Percentiles rank a stretch among this genome's conserved stretches.
Evolutionary conservation across 352 stramenopile species (phyloP).

Genomic region (Globisporangium uncinulatum): DNA sequence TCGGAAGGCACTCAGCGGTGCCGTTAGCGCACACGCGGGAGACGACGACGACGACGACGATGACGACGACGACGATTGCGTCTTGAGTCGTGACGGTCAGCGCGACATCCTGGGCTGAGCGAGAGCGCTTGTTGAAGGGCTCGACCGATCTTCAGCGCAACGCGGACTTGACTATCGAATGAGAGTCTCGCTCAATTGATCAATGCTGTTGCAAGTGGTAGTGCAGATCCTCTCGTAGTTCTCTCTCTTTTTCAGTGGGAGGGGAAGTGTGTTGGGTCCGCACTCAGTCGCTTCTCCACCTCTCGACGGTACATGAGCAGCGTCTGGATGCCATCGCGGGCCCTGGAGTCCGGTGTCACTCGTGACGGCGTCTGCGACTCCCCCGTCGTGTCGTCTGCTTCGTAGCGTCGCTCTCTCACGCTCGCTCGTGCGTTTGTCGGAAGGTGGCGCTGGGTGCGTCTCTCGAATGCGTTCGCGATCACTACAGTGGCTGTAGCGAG

Average conservation of each 20-base stretch:
- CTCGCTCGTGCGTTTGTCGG: neutral
- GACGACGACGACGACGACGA: conserved; percentile 9
- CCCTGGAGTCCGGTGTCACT: conserved; percentile 21
- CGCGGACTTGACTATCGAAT: neutral
- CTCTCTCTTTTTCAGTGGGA: neutral
- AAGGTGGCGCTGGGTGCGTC: neutral
- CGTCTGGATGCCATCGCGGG: conserved; percentile 46
- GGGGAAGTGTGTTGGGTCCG: conserved; percentile 20
- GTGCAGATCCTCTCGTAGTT: neutral
- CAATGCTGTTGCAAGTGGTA: neutral
- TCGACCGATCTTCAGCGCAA: neutral
- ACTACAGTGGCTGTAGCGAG: conserved; percentile 13
- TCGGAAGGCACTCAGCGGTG: neutral
- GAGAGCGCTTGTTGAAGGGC: neutral
- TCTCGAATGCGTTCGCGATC: conserved; percentile 2
- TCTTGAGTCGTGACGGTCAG: conserved; percentile 16
- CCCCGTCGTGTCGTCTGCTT: neutral
- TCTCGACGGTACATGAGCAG: conserved; percentile 60
- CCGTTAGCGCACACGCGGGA: neutral
- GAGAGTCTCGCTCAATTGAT: neutral
- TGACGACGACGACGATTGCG: conserved; percentile 21
- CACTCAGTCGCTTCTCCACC: conserved; percentile 47
- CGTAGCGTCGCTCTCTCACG: too few species aligned
- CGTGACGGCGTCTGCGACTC: neutral
- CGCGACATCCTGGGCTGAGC: conserved; percentile 32